phyloP scores from a whole-genome alignment of 768 basidiomycete species.

The Mycena leptocephala region DNA sequence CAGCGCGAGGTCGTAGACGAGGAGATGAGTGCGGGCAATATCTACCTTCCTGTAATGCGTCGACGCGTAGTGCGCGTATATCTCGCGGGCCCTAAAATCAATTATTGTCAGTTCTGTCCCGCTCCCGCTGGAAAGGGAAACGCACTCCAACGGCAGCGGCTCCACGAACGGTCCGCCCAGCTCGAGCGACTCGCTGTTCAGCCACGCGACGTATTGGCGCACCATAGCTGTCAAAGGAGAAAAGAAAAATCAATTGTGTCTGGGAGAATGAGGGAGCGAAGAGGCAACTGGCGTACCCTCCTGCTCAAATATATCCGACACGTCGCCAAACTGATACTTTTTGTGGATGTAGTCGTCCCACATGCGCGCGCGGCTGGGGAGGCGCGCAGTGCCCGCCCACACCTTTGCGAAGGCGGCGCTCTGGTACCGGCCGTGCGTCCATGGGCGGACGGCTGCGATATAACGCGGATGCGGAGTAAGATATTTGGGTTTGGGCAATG shows the following conservation, averaged over 20 bases:
- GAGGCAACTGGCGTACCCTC: neutral
- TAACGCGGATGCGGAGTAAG: neutral
- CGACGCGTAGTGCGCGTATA: neutral
- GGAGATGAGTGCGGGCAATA: too few species aligned
- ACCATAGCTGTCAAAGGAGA: too few species aligned
- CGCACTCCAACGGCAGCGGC: conserved; percentile 10
- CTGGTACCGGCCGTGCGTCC: conserved; percentile 34
- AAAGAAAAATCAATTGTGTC: too few species aligned
- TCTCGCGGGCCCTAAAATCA: neutral
- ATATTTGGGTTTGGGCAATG: neutral
- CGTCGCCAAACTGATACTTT: conserved; percentile 15
- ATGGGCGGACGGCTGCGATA: neutral
- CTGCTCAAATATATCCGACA: neutral
- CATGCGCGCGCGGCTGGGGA: conserved; percentile 18
- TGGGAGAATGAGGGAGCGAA: too few species aligned
- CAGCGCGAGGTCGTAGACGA: neutral
- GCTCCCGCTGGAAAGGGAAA: neutral
- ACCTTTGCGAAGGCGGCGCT: conserved; percentile 39
- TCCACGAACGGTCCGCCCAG: conserved; percentile 15
- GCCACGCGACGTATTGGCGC: conserved; percentile 19
- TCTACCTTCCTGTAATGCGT: conserved; percentile 15
- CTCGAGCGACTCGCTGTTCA: conserved; percentile 16
- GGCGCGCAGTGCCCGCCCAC: conserved; percentile 34
- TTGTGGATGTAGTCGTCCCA: conserved; percentile 12
- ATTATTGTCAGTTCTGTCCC: neutral